Evolutionary conservation across 2,329 filamentous ascomycete species (phyloP).

Genomic region (Conoideocrella luteorostrata): DNA sequence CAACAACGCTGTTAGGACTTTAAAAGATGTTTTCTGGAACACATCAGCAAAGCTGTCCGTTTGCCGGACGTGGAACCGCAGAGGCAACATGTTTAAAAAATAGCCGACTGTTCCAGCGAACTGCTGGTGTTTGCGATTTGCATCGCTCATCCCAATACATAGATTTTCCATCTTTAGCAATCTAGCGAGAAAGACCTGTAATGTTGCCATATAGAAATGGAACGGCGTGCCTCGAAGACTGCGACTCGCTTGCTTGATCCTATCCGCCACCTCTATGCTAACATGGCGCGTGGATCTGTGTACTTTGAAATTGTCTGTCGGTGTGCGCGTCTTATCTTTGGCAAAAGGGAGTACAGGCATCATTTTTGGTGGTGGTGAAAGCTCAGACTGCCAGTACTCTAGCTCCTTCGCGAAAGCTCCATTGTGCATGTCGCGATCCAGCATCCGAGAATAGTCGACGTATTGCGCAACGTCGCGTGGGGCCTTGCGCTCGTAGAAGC

Average conservation of each 20-base stretch:
- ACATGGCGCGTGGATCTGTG: no score
- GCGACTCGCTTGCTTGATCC: no score
- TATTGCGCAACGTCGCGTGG: constrained; percentile 2
- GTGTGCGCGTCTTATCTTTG: no score
- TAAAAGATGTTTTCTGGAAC: constrained; percentile 24
- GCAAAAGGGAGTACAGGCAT: constrained; percentile 29
- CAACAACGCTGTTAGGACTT: constrained; percentile 20
- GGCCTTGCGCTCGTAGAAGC: not conserved
- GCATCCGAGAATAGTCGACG: no score
- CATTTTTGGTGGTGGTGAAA: no score
- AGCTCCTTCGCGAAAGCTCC: no score
- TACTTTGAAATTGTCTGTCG: no score
- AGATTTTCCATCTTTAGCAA: constrained; percentile 31
- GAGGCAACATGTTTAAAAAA: constrained; percentile 42
- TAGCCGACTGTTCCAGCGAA: constrained; percentile 33
- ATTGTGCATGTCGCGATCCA: no score
- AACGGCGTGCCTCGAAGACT: constrained; percentile 24
- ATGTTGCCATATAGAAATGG: constrained; percentile 38
- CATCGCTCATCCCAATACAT: constrained; percentile 40
- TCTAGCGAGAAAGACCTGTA: constrained; percentile 29
- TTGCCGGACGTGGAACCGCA: constrained; percentile 29
- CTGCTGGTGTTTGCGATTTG: constrained; percentile 30
- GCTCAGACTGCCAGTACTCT: no score
- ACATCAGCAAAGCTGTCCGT: constrained; percentile 16
- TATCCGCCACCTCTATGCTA: no score